Evolutionary conservation across 2,329 filamentous ascomycete species (phyloP), one percentile per base, ranked within the genome.

Genomic region (Hansfordia pulvinata): DNA sequence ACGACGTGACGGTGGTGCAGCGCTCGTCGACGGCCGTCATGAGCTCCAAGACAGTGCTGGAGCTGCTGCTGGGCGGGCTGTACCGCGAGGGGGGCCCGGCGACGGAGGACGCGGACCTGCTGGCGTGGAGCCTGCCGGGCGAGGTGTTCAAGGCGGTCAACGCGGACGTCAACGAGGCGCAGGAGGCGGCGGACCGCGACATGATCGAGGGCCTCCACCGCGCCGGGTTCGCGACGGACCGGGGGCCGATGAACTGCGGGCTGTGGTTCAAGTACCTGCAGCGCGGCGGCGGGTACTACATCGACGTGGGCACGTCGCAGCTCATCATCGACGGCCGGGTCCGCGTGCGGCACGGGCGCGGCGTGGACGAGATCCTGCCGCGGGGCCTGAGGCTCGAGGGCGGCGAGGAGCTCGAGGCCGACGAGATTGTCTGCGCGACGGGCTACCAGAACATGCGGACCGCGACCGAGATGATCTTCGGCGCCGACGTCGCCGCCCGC

Each of bases 391-490:
- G 46, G 5, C 50, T 69, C 6, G 53, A 53, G 2, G 64, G 73
- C 35, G 67, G 66, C 2, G 50, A 49, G 4, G 47, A 52, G 18
- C 40, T 73, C 1, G 50, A 60, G 12, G 66, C 69, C 1, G 69
- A 74, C 38, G 54, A 69, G 23, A 59, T 76, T 3, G 57, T 76
- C 10, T 55, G 68, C 28, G 64, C 64, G 5, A 70, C 65, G 2
- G 65, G 63, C 4, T 53, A 76, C 37, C 63, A 74, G 33, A 79
- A 77, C 41, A 83, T 82, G 75, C 57, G 60, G 8, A 72, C 67
- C 0, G 66, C 67, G 12, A 68, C 74, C 2, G 52, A 67, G n/a
- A 55, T 58, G 17, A 64, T 77, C 12, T 60, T 82, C 28, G 77
- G 76, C 0, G 61, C 74, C 17, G 57, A 62, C 11, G 54, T 80